These are phyloP conservation scores for Rhodofomes roseus DNA, from an alignment of 1,284 basidiomycete species.

Conservation along the genomic window DNA sequence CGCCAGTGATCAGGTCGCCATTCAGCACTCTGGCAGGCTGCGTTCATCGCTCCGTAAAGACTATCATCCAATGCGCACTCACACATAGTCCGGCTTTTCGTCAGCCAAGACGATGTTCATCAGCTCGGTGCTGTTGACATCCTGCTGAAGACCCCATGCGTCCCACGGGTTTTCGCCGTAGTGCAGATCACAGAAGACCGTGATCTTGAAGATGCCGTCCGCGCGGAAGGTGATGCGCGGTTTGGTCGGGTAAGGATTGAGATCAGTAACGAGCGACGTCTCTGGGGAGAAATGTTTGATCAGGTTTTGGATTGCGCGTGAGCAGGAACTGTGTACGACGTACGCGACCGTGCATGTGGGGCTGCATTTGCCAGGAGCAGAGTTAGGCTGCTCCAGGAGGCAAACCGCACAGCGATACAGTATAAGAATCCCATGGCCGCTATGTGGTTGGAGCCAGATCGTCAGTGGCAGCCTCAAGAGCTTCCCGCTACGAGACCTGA, in stretches of 20 bases:
- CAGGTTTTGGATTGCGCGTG: no score
- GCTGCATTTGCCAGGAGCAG: not conserved
- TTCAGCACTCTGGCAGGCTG: slow-evolving; percentile 46
- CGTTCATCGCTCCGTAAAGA: not conserved
- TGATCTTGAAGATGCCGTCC: slow-evolving; percentile 62
- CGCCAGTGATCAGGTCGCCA: slow-evolving; percentile 66
- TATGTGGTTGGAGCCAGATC: no score
- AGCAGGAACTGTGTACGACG: not conserved
- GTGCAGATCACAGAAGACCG: slow-evolving; percentile 66
- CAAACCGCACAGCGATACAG: not conserved
- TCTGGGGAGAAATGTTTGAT: not conserved
- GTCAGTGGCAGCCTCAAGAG: no score
- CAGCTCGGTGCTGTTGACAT: slow-evolving; percentile 50
- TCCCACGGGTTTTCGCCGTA: slow-evolving; percentile 71
- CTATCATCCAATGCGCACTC: slow-evolving; percentile 17
- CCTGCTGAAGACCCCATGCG: slow-evolving; percentile 59
- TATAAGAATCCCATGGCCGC: not conserved
- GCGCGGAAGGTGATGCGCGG: slow-evolving; percentile 26
- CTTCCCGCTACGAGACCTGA: no score
- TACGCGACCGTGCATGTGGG: not conserved
- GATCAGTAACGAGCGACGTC: not conserved
- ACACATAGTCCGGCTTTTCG: slow-evolving; percentile 66
- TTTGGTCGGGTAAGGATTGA: slow-evolving; percentile 21
- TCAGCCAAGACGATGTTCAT: slow-evolving; percentile 49
- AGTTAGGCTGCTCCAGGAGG: not conserved